Evolutionary conservation across 768 basidiomycete genomes (phyloP).

Genomic region (Ramaria sp.): DNA sequence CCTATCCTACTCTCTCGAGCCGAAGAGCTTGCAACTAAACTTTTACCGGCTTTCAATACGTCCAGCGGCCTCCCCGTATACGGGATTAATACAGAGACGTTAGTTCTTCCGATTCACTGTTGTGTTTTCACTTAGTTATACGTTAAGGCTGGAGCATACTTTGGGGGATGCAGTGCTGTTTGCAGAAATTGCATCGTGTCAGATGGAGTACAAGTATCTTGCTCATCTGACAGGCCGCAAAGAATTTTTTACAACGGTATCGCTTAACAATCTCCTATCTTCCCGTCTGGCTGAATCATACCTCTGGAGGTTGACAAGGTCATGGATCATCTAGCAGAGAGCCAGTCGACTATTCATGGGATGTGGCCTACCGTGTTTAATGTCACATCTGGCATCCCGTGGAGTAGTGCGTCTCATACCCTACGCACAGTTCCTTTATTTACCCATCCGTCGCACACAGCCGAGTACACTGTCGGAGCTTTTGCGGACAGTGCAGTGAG

Average conservation of each 20-base stretch:
- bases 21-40: slow-evolving; percentile 62
- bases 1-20: slow-evolving; percentile 53
- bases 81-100: slow-evolving; percentile 57
- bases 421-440: background rate
- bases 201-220: slow-evolving; percentile 79
- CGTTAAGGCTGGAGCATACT: slow-evolving; percentile 22
- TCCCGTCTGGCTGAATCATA: background rate
- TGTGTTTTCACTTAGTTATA: background rate
- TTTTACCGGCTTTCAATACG: slow-evolving; percentile 66
- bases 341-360: slow-evolving; percentile 37
- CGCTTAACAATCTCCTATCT: too few relatives aligned
- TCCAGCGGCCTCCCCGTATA: slow-evolving; percentile 60
- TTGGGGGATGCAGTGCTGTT: slow-evolving; percentile 7
- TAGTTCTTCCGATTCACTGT: slow-evolving; percentile 13
- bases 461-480: slow-evolving; percentile 44
- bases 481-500: slow-evolving; percentile 49
- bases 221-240: slow-evolving; percentile 67
- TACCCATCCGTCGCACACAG: slow-evolving; percentile 9
- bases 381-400: slow-evolving; percentile 32
- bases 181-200: slow-evolving; percentile 75
- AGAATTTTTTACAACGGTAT: slow-evolving; percentile 41
- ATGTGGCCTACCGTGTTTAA: slow-evolving; percentile 59
- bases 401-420: slow-evolving; percentile 30
- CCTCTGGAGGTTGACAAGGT: slow-evolving; percentile 34
- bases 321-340: slow-evolving; percentile 34